Evolutionary conservation across 2,329 filamentous ascomycete genomes (phyloP).

Genomic region (Fusarium heterosporum): DNA sequence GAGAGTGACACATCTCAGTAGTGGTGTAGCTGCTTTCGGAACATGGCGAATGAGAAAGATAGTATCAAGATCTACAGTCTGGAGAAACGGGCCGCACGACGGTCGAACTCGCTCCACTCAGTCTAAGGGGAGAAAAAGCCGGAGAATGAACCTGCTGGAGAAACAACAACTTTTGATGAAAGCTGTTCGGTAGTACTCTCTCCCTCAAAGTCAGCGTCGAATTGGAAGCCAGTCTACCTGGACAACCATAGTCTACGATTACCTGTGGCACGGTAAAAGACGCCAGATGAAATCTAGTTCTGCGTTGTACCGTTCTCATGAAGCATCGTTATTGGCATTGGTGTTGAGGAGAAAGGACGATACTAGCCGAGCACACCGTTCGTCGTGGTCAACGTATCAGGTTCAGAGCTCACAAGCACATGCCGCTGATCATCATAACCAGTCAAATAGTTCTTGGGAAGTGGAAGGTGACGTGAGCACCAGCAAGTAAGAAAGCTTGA

Average conservation of each 20-base stretch:
- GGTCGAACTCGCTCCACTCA: not conserved
- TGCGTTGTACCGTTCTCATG: not conserved
- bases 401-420: not conserved
- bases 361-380: not conserved
- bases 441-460: constrained; percentile 7
- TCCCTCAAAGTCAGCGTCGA: not conserved
- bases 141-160: too few relatives aligned
- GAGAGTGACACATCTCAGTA: not conserved
- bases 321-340: not conserved
- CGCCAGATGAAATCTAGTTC: not conserved
- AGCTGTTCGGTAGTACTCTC: not conserved
- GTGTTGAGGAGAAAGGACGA: not conserved
- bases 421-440: constrained; percentile 4
- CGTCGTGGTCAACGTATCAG: not conserved
- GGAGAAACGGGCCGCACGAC: constrained; percentile 11
- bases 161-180: too few relatives aligned
- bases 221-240: not conserved
- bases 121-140: too few relatives aligned
- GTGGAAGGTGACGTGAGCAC: constrained; percentile 32
- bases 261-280: too few relatives aligned
- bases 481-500: constrained; percentile 20
- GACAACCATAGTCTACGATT: too few relatives aligned
- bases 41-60: not conserved
- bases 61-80: constrained; percentile 11
- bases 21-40: not conserved